Conservation (phyloP, 345 rosid genomes). For the Arabis alpina region DNA sequence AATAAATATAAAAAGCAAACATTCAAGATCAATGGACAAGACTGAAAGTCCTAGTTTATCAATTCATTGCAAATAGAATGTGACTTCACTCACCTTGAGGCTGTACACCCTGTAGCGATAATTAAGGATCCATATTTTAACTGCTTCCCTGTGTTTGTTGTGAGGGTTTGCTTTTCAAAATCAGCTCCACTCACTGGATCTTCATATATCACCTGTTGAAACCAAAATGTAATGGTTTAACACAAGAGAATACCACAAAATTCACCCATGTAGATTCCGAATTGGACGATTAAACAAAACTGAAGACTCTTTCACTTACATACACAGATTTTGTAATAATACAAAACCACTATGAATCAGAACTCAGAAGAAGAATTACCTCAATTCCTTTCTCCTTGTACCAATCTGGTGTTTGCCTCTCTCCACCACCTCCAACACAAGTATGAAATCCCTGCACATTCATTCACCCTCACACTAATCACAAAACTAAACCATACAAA, state of each 20-base stretch:
- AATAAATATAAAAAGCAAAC: constrained; percentile 21
- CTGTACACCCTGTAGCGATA: constrained; percentile 89
- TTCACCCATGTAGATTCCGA: not conserved
- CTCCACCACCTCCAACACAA: constrained; percentile 97
- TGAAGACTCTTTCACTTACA: not conserved
- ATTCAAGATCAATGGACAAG: not conserved
- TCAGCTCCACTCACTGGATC: constrained; percentile 81
- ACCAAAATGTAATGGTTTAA: not conserved
- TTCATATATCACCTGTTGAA: constrained; percentile 68
- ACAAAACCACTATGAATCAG: constrained; percentile 21
- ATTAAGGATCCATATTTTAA: constrained; percentile 89
- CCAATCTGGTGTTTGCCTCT: constrained; percentile 94
- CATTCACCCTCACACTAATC: constrained; percentile 9
- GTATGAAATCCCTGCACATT: constrained; percentile 85
- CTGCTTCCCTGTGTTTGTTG: constrained; percentile 79
- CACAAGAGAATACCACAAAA: constrained; percentile 11
- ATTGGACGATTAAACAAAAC: not conserved
- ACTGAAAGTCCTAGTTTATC: not conserved
- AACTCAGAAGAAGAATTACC: constrained; percentile 49
- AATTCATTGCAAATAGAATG: not conserved
- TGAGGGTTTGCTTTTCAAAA: constrained; percentile 79
- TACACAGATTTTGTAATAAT: not conserved
- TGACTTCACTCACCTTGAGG: constrained; percentile 65
- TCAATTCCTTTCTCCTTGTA: constrained; percentile 96
- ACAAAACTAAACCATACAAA: constrained; percentile 7